Evolutionary conservation across 257 asterid genomes (phyloP).

Genomic region (Paulownia fortunei): DNA sequence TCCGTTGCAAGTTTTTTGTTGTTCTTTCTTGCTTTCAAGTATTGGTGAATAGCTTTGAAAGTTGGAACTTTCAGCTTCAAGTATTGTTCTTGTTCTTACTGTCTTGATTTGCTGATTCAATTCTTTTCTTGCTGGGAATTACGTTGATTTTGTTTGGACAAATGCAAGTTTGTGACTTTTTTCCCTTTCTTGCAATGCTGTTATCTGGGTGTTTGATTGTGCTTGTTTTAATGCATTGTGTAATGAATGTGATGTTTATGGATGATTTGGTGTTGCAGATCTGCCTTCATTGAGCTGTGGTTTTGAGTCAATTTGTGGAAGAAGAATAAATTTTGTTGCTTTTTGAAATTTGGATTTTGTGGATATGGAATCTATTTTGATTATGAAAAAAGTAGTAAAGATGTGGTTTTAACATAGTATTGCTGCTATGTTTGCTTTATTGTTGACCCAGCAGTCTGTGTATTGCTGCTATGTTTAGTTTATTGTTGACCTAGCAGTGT

Average conservation of each 20-base stretch:
- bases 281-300: conserved; percentile 30
- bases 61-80: no score
- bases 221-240: conserved; percentile 1
- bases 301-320: conserved; percentile 15
- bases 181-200: background rate
- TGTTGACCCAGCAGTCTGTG: no score
- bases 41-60: no score
- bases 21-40: no score
- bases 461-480: no score
- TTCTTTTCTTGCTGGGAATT: background rate
- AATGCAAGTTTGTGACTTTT: background rate
- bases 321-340: background rate
- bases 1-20: no score
- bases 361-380: no score
- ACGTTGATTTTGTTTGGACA: background rate
- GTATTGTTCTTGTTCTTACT: no score
- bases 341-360: background rate
- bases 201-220: background rate
- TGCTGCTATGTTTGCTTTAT: no score
- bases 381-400: no score
- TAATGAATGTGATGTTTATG: background rate
- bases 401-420: no score
- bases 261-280: conserved; percentile 31
- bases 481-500: no score
- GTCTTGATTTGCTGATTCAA: conserved; percentile 18